Evolutionary conservation across 1,284 basidiomycete species (phyloP).

Genomic region (Athelia sp.): DNA sequence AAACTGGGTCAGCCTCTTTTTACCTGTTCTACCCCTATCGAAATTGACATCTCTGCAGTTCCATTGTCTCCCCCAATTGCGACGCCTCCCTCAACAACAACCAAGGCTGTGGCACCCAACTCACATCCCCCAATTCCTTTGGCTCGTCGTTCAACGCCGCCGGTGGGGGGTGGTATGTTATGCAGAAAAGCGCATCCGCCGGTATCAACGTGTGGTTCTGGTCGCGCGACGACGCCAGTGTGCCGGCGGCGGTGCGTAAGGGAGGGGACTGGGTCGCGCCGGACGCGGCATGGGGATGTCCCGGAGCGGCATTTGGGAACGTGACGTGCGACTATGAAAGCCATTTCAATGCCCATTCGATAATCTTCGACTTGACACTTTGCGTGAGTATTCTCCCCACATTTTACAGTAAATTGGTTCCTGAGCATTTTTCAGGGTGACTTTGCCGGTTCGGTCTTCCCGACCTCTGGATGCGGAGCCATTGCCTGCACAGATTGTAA

Average conservation of each 20-base stretch:
- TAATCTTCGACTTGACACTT: constrained; percentile 50
- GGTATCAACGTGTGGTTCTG: constrained; percentile 56
- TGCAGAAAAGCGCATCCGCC: constrained; percentile 28
- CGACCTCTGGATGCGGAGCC: constrained; percentile 28
- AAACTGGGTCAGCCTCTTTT: constrained; percentile 38
- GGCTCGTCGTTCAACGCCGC: constrained; percentile 44
- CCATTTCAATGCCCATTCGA: constrained; percentile 44
- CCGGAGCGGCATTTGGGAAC: constrained; percentile 42
- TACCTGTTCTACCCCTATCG: constrained; percentile 1
- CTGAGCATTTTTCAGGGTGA: constrained; percentile 49
- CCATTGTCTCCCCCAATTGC: constrained; percentile 38
- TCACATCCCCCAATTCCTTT: constrained; percentile 38
- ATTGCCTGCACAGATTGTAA: constrained; percentile 35
- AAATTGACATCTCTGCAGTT: constrained; percentile 16
- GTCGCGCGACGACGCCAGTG: constrained; percentile 30
- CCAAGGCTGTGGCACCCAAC: constrained; percentile 56
- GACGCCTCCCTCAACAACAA: constrained; percentile 47
- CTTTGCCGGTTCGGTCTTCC: constrained; percentile 38
- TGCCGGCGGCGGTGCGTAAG: constrained; percentile 34
- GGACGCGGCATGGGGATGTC: constrained; percentile 34
- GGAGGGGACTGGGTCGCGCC: constrained; percentile 26
- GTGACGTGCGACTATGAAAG: constrained; percentile 33
- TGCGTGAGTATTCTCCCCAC: constrained; percentile 38
- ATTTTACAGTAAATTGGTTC: constrained; percentile 4
- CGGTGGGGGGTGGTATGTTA: constrained; percentile 47